Percentiles rank a stretch among this genome's conserved stretches.
Conservation (phyloP, 306 rosid species). For the Malus sieversii region DNA sequence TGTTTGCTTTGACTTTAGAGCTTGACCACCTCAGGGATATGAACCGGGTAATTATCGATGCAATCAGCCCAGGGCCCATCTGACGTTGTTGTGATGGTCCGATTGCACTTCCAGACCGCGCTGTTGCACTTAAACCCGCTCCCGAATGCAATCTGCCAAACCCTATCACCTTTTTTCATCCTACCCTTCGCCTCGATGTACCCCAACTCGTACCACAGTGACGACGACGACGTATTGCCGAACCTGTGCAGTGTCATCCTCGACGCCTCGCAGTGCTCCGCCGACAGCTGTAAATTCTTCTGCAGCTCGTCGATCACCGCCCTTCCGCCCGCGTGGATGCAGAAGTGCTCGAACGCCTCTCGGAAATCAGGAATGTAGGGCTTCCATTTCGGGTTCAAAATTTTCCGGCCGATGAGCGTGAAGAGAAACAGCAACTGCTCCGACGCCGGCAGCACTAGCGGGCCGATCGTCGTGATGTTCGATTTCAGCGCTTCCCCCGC, state of each 20-base stretch:
- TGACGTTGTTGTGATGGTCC: constrained; percentile 37
- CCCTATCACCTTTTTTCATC: constrained; percentile 79
- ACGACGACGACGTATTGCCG: constrained; percentile 93
- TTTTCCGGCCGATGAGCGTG: constrained; percentile 69
- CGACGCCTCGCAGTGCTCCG: constrained; percentile 90
- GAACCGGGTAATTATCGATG: constrained; percentile 74
- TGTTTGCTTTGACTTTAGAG: constrained; percentile 28
- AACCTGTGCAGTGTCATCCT: constrained; percentile 87
- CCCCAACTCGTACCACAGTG: constrained; percentile 79
- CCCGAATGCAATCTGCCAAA: constrained; percentile 94
- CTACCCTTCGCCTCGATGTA: constrained; percentile 84
- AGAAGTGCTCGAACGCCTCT: constrained; percentile 91
- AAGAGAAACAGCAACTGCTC: constrained; percentile 77
- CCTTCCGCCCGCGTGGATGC: constrained; percentile 91
- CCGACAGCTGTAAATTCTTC: constrained; percentile 82
- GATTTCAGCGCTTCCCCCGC: constrained; percentile 95
- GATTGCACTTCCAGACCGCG: constrained; percentile 89
- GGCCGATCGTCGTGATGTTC: constrained; percentile 89
- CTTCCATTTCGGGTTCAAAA: constrained; percentile 82
- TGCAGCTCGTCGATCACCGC: constrained; percentile 93
- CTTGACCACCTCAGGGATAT: constrained; percentile 87
- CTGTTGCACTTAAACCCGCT: constrained; percentile 94
- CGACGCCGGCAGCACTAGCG: constrained; percentile 88
- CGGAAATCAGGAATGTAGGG: constrained; percentile 92
- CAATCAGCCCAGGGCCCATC: constrained; percentile 90